Percentiles rank a stretch among this genome's conserved stretches.
Conservation (phyloP, 2,329 filamentous ascomycete species). For the Trichoderma simmonsii region DNA sequence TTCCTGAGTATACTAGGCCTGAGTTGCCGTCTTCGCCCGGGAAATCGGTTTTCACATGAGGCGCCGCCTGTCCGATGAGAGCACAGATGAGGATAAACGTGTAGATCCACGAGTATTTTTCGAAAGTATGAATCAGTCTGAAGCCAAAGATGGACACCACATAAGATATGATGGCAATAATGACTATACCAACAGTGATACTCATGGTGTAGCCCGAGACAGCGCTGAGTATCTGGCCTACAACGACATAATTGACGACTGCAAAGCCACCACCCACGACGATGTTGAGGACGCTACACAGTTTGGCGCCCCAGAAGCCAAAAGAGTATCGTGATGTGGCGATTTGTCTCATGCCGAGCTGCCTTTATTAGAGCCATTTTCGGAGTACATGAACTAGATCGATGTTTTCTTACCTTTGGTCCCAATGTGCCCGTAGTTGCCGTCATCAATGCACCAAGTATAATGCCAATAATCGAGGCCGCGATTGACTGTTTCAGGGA, state of each 20-base stretch:
- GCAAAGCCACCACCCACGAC: constrained; percentile 24
- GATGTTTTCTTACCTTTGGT: not conserved
- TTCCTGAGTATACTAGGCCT: not conserved
- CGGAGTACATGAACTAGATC: not conserved
- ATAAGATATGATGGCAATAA: constrained; percentile 24
- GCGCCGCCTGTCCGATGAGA: constrained; percentile 22
- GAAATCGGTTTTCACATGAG: constrained; percentile 17
- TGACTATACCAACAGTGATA: constrained; percentile 24
- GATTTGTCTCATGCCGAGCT: constrained; percentile 18
- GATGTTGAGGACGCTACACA: constrained; percentile 25
- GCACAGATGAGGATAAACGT: constrained; percentile 23
- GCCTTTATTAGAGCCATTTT: not conserved
- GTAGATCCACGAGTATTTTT: constrained; percentile 24
- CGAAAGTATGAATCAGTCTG: constrained; percentile 24
- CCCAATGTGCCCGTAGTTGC: not conserved
- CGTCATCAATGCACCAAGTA: not conserved
- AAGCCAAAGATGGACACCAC: constrained; percentile 25
- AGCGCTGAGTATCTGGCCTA: constrained; percentile 24
- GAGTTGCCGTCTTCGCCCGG: not conserved
- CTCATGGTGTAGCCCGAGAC: constrained; percentile 24
- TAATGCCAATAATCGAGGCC: not conserved
- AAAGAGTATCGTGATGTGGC: constrained; percentile 22
- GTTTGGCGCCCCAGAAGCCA: constrained; percentile 25
- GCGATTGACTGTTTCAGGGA: not conserved
- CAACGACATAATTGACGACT: constrained; percentile 23